Evolutionary conservation across 2,329 filamentous ascomycete genomes (phyloP).

Genomic region (Aspergillus unguis): DNA sequence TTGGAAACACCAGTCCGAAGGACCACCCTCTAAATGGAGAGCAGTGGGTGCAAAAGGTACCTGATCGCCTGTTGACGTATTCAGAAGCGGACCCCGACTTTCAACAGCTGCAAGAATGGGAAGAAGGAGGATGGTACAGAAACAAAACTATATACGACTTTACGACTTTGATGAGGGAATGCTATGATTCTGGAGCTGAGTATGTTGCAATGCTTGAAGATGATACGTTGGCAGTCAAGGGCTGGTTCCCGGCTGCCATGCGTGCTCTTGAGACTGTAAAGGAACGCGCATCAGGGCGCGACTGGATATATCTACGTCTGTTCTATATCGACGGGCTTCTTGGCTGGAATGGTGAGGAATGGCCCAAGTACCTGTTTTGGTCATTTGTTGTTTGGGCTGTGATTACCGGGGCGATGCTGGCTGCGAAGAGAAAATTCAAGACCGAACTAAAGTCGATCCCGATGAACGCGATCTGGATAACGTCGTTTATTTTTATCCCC

Average conservation of each 20-base stretch:
- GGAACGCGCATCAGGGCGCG: not conserved
- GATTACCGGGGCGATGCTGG: conserved; percentile 7
- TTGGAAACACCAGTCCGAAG: conserved; percentile 40
- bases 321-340: conserved; percentile 46
- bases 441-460: conserved; percentile 16
- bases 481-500: conserved; percentile 27
- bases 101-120: conserved; percentile 10
- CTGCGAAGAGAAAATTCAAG: conserved; percentile 7
- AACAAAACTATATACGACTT: conserved; percentile 46
- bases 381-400: conserved; percentile 22
- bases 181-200: conserved; percentile 35
- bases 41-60: conserved; percentile 38
- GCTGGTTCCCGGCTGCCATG: conserved; percentile 43
- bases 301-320: conserved; percentile 43
- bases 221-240: conserved; percentile 44
- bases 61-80: conserved; percentile 43
- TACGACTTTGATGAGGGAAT: conserved; percentile 39
- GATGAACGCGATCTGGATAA: conserved; percentile 21
- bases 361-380: conserved; percentile 33
- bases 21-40: conserved; percentile 39
- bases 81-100: conserved; percentile 22
- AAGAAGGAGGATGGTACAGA: conserved; percentile 20
- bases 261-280: conserved; percentile 34
- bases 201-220: conserved; percentile 47
- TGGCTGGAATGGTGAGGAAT: conserved; percentile 44